phyloP scores from a whole-genome alignment of 345 rosid species.

The Atalantia buxifolia region DNA sequence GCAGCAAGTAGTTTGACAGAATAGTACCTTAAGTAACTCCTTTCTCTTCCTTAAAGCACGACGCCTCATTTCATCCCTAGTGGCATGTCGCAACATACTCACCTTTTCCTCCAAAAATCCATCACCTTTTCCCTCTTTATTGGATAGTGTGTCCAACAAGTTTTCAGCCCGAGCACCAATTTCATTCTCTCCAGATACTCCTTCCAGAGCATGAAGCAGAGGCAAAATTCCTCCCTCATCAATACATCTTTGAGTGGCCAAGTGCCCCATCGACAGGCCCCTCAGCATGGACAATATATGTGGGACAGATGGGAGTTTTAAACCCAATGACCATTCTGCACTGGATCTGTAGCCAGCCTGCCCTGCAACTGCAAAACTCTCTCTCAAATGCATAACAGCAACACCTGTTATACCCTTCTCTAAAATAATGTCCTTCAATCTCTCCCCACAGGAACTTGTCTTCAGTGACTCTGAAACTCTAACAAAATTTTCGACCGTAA shows the following conservation, averaged over 20 bases:
- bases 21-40: slow-evolving; percentile 75
- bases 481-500: slow-evolving; percentile 84
- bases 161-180: slow-evolving; percentile 98
- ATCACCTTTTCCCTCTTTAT: slow-evolving; percentile 91
- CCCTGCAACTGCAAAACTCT: slow-evolving; percentile 69
- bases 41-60: slow-evolving; percentile 83
- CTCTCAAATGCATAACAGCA: slow-evolving; percentile 78
- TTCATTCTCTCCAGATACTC: slow-evolving; percentile 93
- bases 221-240: slow-evolving; percentile 81
- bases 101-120: slow-evolving; percentile 91
- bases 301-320: slow-evolving; percentile 88
- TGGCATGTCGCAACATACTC: slow-evolving; percentile 71
- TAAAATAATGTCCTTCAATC: slow-evolving; percentile 84
- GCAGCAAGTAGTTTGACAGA: not conserved
- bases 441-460: slow-evolving; percentile 98
- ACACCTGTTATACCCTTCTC: slow-evolving; percentile 80
- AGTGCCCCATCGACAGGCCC: slow-evolving; percentile 97
- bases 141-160: slow-evolving; percentile 82
- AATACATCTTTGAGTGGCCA: slow-evolving; percentile 79
- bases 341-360: slow-evolving; percentile 78
- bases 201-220: slow-evolving; percentile 91
- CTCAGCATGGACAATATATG: slow-evolving; percentile 83
- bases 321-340: slow-evolving; percentile 67
- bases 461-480: slow-evolving; percentile 94
- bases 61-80: slow-evolving; percentile 91